phyloP scores from a whole-genome alignment of 768 basidiomycete genomes.

The Scleroderma bovista region DNA sequence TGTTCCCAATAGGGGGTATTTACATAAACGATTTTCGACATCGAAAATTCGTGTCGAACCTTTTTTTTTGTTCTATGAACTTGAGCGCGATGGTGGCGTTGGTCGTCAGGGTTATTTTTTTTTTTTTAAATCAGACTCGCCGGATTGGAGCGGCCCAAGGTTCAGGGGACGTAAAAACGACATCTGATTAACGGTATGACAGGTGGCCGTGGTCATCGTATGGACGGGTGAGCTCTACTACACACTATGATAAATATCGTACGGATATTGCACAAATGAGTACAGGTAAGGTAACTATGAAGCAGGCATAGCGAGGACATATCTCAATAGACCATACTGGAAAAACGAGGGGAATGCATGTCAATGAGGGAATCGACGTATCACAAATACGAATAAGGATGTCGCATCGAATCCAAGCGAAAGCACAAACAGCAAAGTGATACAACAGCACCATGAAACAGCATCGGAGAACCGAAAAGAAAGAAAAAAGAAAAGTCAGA shows the following conservation, averaged over 20 bases:
- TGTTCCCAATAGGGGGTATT: too few species aligned
- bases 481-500: constrained; percentile 10
- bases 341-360: not conserved
- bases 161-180: too few species aligned
- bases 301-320: constrained; percentile 1
- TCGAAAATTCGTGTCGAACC: too few species aligned
- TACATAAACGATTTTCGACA: too few species aligned
- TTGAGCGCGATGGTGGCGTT: not conserved
- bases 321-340: not conserved
- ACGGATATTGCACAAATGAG: not conserved
- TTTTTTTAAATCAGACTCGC: too few species aligned
- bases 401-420: not conserved
- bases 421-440: constrained; percentile 5
- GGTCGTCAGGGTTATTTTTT: not conserved
- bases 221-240: not conserved
- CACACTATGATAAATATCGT: constrained; percentile 2
- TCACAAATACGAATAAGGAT: not conserved
- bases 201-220: not conserved
- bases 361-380: not conserved
- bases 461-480: not conserved
- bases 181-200: not conserved
- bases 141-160: too few species aligned
- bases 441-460: constrained; percentile 7
- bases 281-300: constrained; percentile 1
- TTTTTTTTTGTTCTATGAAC: not conserved